These are phyloP conservation scores for Fusarium virguliforme DNA, from an alignment of 2,329 filamentous ascomycete species.

Conservation along the genomic window DNA sequence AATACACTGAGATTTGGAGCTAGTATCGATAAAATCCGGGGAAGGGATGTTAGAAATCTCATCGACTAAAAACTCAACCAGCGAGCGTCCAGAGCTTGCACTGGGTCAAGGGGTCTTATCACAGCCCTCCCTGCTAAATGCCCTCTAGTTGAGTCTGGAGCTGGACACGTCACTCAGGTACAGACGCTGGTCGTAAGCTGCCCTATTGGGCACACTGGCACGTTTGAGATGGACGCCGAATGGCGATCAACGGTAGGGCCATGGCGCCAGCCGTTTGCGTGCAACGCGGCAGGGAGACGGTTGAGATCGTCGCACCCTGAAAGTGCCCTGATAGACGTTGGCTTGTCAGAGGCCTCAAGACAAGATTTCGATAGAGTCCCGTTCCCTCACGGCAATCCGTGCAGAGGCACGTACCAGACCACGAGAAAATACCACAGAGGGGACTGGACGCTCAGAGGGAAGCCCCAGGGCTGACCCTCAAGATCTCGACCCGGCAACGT, in stretches of 20 bases:
- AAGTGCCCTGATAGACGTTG: background rate
- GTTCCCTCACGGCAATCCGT: background rate
- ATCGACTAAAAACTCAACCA: no score
- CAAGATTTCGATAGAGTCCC: background rate
- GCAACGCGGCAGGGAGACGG: background rate
- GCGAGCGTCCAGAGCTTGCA: no score
- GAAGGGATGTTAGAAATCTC: background rate
- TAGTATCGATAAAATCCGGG: background rate
- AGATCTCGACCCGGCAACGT: constrained; percentile 1
- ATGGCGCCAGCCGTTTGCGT: background rate
- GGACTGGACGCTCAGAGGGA: background rate
- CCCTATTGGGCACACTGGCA: background rate
- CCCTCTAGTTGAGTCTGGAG: background rate
- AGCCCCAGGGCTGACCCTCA: constrained; percentile 1
- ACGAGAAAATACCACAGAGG: constrained; percentile 1
- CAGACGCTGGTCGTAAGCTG: background rate
- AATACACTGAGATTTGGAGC: background rate
- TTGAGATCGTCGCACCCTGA: background rate
- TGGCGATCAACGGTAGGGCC: background rate
- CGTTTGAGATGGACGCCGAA: background rate
- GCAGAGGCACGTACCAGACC: background rate
- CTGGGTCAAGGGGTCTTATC: background rate
- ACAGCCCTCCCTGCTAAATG: background rate
- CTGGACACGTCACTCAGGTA: background rate
- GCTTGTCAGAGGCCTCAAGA: background rate